These are phyloP conservation scores for Leptodermis oblonga DNA, from an alignment of 257 asterid genomes.

Conservation along the genomic window DNA sequence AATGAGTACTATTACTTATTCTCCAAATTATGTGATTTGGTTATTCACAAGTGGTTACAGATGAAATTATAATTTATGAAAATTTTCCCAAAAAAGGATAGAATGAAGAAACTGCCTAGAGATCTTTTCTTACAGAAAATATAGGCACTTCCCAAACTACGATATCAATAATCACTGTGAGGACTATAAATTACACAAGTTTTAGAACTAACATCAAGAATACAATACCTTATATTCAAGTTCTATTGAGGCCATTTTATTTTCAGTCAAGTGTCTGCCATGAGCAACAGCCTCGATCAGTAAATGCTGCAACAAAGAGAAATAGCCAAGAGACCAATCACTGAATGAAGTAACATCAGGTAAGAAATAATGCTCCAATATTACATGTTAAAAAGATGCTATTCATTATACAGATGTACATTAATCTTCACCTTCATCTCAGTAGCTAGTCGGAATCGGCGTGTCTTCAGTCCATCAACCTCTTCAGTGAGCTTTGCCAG, in stretches of 20 bases:
- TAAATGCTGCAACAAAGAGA: constrained; percentile 42
- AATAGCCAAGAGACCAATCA: constrained; percentile 18
- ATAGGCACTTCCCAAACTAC: neutral
- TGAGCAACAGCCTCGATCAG: constrained; percentile 68
- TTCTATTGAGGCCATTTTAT: constrained; percentile 55
- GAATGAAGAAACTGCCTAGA: neutral
- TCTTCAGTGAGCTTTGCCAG: constrained; percentile 41
- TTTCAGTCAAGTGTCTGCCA: constrained; percentile 65
- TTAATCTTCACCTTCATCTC: constrained; percentile 57
- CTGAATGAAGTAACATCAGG: constrained; percentile 1
- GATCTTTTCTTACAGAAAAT: neutral
- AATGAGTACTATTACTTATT: neutral
- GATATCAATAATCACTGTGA: neutral
- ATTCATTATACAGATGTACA: constrained; percentile 12
- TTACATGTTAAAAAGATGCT: neutral
- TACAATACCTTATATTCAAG: constrained; percentile 63
- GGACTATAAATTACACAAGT: constrained; percentile 2
- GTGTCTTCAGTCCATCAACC: constrained; percentile 56
- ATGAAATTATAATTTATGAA: neutral
- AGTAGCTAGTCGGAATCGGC: constrained; percentile 46
- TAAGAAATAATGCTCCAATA: neutral
- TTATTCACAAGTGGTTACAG: neutral
- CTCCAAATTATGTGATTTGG: neutral
- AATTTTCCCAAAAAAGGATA: neutral
- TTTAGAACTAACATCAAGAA: constrained; percentile 10